Evolutionary conservation across 257 asterid species (phyloP).

Genomic region (Euphrasia confusa): DNA sequence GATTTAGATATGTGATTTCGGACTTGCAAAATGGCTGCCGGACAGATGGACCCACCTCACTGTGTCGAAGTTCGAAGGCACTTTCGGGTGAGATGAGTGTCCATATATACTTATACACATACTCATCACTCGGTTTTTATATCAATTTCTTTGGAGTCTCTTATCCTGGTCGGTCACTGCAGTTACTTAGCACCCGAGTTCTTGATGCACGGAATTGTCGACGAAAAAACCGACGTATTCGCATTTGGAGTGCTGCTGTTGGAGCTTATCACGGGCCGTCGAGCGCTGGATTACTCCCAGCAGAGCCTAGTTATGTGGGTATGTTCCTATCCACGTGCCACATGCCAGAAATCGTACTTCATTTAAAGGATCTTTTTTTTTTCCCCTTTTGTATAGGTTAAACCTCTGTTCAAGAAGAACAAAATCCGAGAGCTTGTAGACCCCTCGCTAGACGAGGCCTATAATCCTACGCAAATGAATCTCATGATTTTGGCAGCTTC

Average conservation of each 20-base stretch:
- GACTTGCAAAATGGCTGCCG: constrained; percentile 74
- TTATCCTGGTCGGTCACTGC: constrained; percentile 20
- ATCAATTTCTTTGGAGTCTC: background rate
- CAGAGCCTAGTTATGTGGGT: constrained; percentile 99
- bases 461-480: constrained; percentile 60
- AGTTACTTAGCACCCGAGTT: constrained; percentile 94
- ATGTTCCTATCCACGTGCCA: constrained; percentile 18
- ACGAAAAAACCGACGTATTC: constrained; percentile 82
- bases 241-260: constrained; percentile 82
- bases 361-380: background rate
- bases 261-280: constrained; percentile 90
- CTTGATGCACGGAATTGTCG: constrained; percentile 94
- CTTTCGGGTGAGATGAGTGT: constrained; percentile 43
- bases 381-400: constrained; percentile 50
- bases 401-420: constrained; percentile 84
- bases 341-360: background rate
- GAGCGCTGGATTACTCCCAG: constrained; percentile 87
- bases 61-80: constrained; percentile 57
- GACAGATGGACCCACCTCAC: constrained; percentile 63
- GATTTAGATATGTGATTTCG: constrained; percentile 69
- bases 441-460: constrained; percentile 56
- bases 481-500: constrained; percentile 74
- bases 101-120: background rate
- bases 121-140: background rate
- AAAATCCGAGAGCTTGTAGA: constrained; percentile 70